phyloP scores from a whole-genome alignment of 176 grass and related monocot species.

The sorghum (Sorghum bicolor) region DNA sequence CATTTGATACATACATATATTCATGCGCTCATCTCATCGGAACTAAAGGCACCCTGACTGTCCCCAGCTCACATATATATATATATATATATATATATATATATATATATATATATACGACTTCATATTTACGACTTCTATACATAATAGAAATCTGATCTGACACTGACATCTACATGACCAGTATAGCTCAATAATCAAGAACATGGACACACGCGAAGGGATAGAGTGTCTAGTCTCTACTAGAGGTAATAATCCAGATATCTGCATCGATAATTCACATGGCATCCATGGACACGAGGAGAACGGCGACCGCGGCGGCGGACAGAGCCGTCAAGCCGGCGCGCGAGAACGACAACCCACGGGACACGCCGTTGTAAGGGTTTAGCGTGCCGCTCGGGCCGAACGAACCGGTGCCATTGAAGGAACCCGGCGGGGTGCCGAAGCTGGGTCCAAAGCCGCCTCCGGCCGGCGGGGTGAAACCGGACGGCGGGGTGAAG shows the following conservation, averaged over 20 bases:
- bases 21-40: neutral
- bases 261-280: slow-evolving; percentile 10
- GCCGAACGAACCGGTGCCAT: slow-evolving; percentile 44
- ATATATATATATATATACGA: too few species aligned
- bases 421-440: slow-evolving; percentile 23
- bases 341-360: neutral
- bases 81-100: too few species aligned
- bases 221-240: neutral
- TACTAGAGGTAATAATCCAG: neutral
- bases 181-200: neutral
- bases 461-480: slow-evolving; percentile 18
- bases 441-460: slow-evolving; percentile 2
- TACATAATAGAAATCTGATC: neutral
- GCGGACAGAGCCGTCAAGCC: neutral
- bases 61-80: neutral
- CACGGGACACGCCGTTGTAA: slow-evolving; percentile 3
- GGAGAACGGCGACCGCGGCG: neutral
- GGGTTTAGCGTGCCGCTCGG: slow-evolving; percentile 47
- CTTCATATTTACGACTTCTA: neutral
- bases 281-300: slow-evolving; percentile 8
- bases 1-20: neutral
- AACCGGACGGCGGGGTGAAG: slow-evolving; percentile 19
- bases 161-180: slow-evolving; percentile 8
- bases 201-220: neutral
- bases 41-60: neutral